These are phyloP conservation scores for Blastosporella zonata DNA, from an alignment of 1,284 basidiomycete genomes.

Conservation along the genomic window DNA sequence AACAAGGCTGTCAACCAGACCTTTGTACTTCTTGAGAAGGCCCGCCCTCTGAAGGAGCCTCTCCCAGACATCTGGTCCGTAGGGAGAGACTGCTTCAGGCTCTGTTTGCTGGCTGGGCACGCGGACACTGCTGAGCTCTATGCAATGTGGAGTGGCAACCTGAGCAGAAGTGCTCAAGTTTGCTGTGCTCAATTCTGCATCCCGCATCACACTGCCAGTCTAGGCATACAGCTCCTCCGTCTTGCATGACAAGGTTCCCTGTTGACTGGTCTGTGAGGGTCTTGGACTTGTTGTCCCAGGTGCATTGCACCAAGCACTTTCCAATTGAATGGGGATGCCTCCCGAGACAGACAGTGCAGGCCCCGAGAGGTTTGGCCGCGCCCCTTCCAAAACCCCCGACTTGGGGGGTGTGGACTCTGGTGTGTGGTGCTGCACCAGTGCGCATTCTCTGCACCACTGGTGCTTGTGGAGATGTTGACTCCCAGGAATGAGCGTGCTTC, in stretches of 20 bases:
- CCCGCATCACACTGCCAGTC: slow-evolving; percentile 19
- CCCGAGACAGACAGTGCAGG: slow-evolving; percentile 7
- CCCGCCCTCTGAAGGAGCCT: too few relatives aligned
- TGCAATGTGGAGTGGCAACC: slow-evolving; percentile 22
- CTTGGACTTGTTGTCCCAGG: background rate
- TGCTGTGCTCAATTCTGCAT: slow-evolving; percentile 15
- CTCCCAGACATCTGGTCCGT: too few relatives aligned
- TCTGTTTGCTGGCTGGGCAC: slow-evolving; percentile 15
- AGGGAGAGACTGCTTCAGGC: too few relatives aligned
- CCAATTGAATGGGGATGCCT: background rate
- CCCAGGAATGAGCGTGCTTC: too few relatives aligned
- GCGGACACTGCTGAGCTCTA: slow-evolving; percentile 28
- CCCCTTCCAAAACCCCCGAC: slow-evolving; percentile 4
- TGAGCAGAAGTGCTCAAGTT: slow-evolving; percentile 18
- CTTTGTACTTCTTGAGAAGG: too few relatives aligned
- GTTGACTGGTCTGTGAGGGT: background rate
- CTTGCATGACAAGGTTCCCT: background rate
- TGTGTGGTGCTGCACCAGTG: too few relatives aligned
- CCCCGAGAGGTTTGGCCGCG: background rate
- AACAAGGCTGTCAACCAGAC: too few relatives aligned
- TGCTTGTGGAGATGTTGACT: too few relatives aligned
- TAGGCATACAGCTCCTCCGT: background rate
- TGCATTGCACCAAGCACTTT: background rate
- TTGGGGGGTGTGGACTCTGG: too few relatives aligned
- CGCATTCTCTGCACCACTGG: too few relatives aligned